phyloP scores from a whole-genome alignment of 192 early-diverging fungal species.

The Piromyces sp. region DNA sequence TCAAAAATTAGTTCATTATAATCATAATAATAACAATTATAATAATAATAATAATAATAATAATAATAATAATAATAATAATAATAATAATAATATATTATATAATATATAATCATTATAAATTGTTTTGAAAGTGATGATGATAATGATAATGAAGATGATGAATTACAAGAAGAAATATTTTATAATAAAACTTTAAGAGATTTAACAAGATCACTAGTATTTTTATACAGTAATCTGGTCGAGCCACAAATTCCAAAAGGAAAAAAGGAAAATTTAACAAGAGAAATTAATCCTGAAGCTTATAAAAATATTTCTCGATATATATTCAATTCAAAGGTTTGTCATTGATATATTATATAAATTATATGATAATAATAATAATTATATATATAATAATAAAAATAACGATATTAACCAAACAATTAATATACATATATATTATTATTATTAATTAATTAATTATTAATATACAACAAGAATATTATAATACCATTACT shows the following conservation, averaged over 20 bases:
- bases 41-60: too few relatives aligned
- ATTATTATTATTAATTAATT: too few relatives aligned
- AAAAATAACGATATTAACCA: too few relatives aligned
- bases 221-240: background rate
- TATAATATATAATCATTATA: too few relatives aligned
- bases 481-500: background rate
- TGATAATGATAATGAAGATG: background rate
- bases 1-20: too few relatives aligned
- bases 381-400: too few relatives aligned
- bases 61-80: too few relatives aligned
- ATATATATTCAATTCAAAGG: background rate
- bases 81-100: too few relatives aligned
- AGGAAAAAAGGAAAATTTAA: background rate
- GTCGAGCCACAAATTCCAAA: background rate
- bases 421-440: too few relatives aligned
- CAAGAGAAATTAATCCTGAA: background rate
- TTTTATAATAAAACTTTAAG: background rate
- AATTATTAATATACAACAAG: too few relatives aligned
- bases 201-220: background rate
- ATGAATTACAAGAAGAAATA: background rate
- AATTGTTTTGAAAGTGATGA: background rate
- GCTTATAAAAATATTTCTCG: background rate
- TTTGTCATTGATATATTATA: background rate
- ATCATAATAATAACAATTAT: too few relatives aligned
- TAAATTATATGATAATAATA: too few relatives aligned